Conservation (phyloP, 2,329 filamentous ascomycete species). For the Fusarium pseudograminearum region DNA sequence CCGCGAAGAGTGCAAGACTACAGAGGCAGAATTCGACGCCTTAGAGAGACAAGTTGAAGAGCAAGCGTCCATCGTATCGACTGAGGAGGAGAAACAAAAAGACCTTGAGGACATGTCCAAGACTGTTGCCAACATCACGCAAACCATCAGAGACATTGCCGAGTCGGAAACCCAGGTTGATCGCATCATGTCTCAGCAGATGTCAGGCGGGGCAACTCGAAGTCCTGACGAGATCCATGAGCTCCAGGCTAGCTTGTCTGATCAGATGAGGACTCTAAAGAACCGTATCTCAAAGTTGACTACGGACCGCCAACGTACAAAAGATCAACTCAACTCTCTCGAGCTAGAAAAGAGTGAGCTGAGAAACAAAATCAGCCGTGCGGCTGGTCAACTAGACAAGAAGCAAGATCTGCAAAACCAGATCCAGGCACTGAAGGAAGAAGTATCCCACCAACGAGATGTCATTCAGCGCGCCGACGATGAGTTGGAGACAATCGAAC, state of each 20-base stretch:
- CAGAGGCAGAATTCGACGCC: slow-evolving; percentile 71
- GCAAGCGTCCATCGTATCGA: slow-evolving; percentile 73
- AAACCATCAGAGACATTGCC: slow-evolving; percentile 77
- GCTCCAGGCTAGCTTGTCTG: slow-evolving; percentile 74
- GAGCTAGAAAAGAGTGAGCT: slow-evolving; percentile 84
- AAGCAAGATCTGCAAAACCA: slow-evolving; percentile 78
- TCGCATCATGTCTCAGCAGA: slow-evolving; percentile 80
- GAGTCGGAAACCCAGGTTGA: slow-evolving; percentile 80
- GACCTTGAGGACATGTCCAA: slow-evolving; percentile 82
- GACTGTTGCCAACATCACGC: slow-evolving; percentile 80
- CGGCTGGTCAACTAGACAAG: slow-evolving; percentile 82
- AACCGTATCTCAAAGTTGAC: slow-evolving; percentile 73
- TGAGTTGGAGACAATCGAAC: slow-evolving; percentile 79
- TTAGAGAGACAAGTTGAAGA: slow-evolving; percentile 73
- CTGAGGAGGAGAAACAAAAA: slow-evolving; percentile 73
- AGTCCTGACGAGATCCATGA: slow-evolving; percentile 88
- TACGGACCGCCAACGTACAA: slow-evolving; percentile 77
- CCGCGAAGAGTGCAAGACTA: slow-evolving; percentile 70
- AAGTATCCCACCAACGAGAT: slow-evolving; percentile 76
- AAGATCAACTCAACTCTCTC: slow-evolving; percentile 74
- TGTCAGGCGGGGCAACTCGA: slow-evolving; percentile 72
- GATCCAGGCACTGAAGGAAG: slow-evolving; percentile 78
- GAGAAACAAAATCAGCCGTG: slow-evolving; percentile 76
- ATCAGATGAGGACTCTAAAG: slow-evolving; percentile 75
- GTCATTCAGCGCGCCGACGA: slow-evolving; percentile 76